Conservation (phyloP, 2,329 filamentous ascomycete genomes). For the Leptographium flavum region DNA sequence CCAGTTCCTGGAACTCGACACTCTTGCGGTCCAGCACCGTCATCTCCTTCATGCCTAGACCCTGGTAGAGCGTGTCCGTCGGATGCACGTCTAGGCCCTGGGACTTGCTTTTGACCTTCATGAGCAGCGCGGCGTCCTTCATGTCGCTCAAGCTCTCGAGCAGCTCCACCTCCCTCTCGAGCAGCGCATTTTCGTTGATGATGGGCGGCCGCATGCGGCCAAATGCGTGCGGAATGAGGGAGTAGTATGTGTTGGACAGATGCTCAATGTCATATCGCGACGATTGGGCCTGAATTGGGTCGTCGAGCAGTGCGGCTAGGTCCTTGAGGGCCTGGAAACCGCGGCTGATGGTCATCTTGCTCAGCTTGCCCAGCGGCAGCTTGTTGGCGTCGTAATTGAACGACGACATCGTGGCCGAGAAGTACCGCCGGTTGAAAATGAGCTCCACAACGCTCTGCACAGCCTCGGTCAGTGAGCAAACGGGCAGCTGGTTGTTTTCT, state of each 20-base stretch:
- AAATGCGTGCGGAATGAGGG: conserved; percentile 68
- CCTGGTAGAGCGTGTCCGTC: conserved; percentile 59
- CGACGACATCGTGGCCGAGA: conserved; percentile 49
- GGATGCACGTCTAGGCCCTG: conserved; percentile 39
- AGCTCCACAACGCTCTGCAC: conserved; percentile 60
- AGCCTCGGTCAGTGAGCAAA: conserved; percentile 43
- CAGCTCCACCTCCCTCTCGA: conserved; percentile 67
- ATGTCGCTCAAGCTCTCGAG: conserved; percentile 73
- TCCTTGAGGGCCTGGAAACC: conserved; percentile 70
- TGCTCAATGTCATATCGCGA: conserved; percentile 44
- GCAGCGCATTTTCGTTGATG: conserved; percentile 36
- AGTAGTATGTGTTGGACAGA: conserved; percentile 68
- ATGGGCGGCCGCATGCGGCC: conserved; percentile 59
- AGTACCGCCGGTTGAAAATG: conserved; percentile 69
- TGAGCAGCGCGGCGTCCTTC: conserved; percentile 66
- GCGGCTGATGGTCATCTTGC: conserved; percentile 58
- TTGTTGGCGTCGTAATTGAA: conserved; percentile 64
- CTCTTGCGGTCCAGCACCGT: conserved; percentile 44
- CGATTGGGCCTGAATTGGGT: conserved; percentile 27
- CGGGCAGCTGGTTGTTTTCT: conserved; percentile 18
- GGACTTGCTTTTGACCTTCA: conserved; percentile 47
- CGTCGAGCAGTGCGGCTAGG: conserved; percentile 50
- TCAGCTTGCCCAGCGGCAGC: conserved; percentile 70
- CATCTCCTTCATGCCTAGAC: conserved; percentile 65
- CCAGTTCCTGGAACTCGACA: conserved; percentile 50